Base-by-base conservation (phyloP, 371 early-diverging fungal species). In the Blakeslea trispora region DNA sequence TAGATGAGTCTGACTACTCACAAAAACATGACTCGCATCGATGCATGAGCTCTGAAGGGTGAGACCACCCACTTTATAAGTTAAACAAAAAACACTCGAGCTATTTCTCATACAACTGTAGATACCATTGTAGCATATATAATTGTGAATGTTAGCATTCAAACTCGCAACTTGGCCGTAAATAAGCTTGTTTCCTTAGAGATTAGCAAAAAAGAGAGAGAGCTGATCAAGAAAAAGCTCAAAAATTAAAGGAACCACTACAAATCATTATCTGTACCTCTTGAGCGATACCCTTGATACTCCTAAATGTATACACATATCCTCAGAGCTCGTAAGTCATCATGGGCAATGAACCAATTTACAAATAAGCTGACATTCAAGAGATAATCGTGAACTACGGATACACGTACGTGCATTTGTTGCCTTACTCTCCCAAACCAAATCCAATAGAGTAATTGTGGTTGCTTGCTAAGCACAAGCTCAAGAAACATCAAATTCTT, bases 341-440 rank as follows among this genome's bases (percentile, higher is more conserved):
- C 13, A 48, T 56, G 56, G 56, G 48, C 23, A 59, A 58, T 35
- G 49, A 34, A 9, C 51, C 48, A 22, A 49, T 50, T 23, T 45
- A 49, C 39, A 49, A 44, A 23, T 49, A 21, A 46, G 41, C 43
- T 49, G 22, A 9, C 28, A 35, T 50, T 28, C 32, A 40, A 22
- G 46, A 39, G 21, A 31, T 56, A 19, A 49, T 49, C 40, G 57
- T 7, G 28, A 56, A 40, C 39, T 34, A 43, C 40, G 57, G 50
- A 47, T 49, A 56, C 46, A 56, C 37, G 28, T 56, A 50, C 32
- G 19, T 49, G n/a, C 42, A 56, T 42, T 48, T 49, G 37, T 41
- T 40, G 39, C 43, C 57, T 44, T 53, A 53, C 28, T 53, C 54
- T n/a, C 19, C 22, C 17, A 28, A 37, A 48, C 23, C 46, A 35